Evolutionary conservation across 2,329 filamentous ascomycete species (phyloP).

Genomic region (Neopestalotiopsis sp.): DNA sequence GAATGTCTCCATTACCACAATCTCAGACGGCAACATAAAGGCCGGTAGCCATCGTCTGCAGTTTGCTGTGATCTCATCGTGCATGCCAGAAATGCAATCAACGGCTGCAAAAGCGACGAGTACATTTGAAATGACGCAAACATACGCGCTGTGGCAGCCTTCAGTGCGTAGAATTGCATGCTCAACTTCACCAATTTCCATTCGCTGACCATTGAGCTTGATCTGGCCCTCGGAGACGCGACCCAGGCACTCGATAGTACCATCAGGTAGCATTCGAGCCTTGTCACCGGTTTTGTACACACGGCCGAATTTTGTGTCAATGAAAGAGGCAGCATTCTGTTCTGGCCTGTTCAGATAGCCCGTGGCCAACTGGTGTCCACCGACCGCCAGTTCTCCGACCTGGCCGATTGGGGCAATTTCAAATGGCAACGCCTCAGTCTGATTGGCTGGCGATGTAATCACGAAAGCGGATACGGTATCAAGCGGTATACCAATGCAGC

Average conservation of each 20-base stretch:
- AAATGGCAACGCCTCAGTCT: constrained; percentile 36
- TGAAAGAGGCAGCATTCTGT: constrained; percentile 74
- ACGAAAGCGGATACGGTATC: constrained; percentile 82
- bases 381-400: constrained; percentile 80
- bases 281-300: constrained; percentile 89
- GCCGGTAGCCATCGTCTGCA: constrained; percentile 79
- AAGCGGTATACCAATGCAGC: constrained; percentile 78
- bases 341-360: constrained; percentile 83
- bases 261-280: constrained; percentile 69
- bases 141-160: constrained; percentile 69
- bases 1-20: constrained; percentile 67
- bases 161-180: constrained; percentile 66
- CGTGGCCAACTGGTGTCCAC: constrained; percentile 78
- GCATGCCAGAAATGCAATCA: constrained; percentile 42
- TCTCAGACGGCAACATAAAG: constrained; percentile 82
- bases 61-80: constrained; percentile 54
- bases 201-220: constrained; percentile 82
- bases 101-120: constrained; percentile 78
- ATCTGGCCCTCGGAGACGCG: constrained; percentile 82
- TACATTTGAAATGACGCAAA: constrained; percentile 68
- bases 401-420: constrained; percentile 68
- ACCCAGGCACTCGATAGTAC: constrained; percentile 81
- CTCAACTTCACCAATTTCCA: constrained; percentile 82
- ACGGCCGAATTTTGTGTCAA: constrained; percentile 69
- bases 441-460: constrained; percentile 52